Evolutionary conservation across 2,329 filamentous ascomycete species (phyloP).

Genomic region (Lizonia empirigonia): DNA sequence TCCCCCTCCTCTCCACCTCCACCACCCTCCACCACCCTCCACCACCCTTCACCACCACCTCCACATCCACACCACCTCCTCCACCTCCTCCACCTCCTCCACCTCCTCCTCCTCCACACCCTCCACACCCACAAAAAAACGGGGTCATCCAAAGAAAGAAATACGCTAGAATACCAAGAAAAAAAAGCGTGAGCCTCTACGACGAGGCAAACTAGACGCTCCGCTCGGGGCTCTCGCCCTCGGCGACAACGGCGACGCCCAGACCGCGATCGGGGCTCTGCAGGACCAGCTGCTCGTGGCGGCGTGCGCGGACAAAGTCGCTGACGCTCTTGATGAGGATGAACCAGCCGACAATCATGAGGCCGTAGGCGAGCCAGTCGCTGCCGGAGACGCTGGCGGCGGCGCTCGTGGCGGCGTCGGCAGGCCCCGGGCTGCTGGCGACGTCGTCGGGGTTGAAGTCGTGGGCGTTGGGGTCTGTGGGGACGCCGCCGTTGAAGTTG

Average conservation of each 20-base stretch:
- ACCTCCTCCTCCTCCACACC: too few relatives aligned
- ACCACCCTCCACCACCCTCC: too few relatives aligned
- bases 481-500: constrained; percentile 62
- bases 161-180: constrained; percentile 7
- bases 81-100: too few relatives aligned
- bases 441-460: constrained; percentile 80
- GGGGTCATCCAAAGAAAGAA: constrained; percentile 2
- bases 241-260: constrained; percentile 82
- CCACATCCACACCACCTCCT: too few relatives aligned
- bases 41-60: too few relatives aligned
- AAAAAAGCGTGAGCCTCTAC: constrained; percentile 14
- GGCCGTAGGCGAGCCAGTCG: constrained; percentile 87
- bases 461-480: constrained; percentile 87
- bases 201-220: too few relatives aligned
- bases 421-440: constrained; percentile 41
- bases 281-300: constrained; percentile 90
- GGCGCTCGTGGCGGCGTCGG: constrained; percentile 41
- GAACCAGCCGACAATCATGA: constrained; percentile 99
- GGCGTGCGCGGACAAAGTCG: constrained; percentile 84
- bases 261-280: constrained; percentile 91
- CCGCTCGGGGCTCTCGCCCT: constrained; percentile 78
- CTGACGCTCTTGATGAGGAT: constrained; percentile 92
- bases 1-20: too few relatives aligned
- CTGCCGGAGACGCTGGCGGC: constrained; percentile 67
- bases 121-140: too few relatives aligned